Base-by-base conservation (phyloP, 2,329 filamentous ascomycete genomes). In the Verticillium nonalfalfae region DNA sequence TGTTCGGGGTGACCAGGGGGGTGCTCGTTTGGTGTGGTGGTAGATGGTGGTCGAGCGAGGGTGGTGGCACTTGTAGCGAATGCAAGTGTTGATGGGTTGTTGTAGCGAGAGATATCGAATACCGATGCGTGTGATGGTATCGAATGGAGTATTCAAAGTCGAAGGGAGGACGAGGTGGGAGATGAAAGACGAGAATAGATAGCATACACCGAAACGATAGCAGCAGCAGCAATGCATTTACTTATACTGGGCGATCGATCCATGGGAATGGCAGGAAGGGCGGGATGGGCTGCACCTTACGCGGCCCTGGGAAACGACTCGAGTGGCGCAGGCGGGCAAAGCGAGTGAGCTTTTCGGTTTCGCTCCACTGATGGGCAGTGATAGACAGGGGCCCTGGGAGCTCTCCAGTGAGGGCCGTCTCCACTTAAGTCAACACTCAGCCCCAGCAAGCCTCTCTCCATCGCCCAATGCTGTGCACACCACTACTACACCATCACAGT, bases 351-450 rank as follows among this genome's bases (percentile, higher is more conserved):
- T n/a, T 6, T n/a, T 50, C 15, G 18, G 45, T 50, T 18, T 50
- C 18, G 45, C 45, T 50, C 57, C 38, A 58, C 57, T 50, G 57
- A 58, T 58, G 57, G 38, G 57, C 57, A 45, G 39, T 58, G 57
- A 58, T 50, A 58, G 45, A 26, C 45, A 50, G 45, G 45, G 45
- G 40, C 39, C n/a, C 45, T 21, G 13, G 45, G 45, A 50, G 45
- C 45, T 50, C 21, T 18, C 7, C 45, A 50, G 45, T 50, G 45
- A 50, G 45, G 45, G 45, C n/a, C n/a, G n/a, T 9, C 35, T 36
- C 18, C 45, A 50, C 45, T 50, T 11, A n/a, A 50, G 35, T 26
- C 7, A 35, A n/a, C 38, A 40, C 57, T 34, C 21, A 58, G 57
- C 38, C 57, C 55, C 31, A 21, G n/a, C n/a, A 36, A 36, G 31